These are phyloP conservation scores for Hirsutella thompsonii DNA, from an alignment of 2,329 filamentous ascomycete species.

Conservation along the genomic window DNA sequence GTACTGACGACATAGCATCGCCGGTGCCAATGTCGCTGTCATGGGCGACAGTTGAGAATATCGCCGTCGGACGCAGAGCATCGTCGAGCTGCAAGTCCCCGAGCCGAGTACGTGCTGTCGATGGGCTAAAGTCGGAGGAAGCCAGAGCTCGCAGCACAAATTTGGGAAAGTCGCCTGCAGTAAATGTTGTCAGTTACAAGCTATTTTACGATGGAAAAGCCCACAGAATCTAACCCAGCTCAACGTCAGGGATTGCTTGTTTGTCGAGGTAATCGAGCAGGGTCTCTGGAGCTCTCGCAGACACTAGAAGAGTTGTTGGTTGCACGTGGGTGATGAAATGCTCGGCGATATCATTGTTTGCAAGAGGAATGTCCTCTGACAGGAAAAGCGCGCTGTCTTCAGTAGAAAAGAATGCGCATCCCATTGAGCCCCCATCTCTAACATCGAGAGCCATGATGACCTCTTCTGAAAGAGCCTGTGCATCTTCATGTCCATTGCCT, in stretches of 20 bases:
- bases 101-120: slow-evolving; percentile 53
- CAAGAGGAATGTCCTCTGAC: slow-evolving; percentile 62
- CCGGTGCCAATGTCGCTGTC: neutral
- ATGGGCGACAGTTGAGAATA: slow-evolving; percentile 9
- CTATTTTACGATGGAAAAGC: too few relatives aligned
- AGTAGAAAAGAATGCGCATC: slow-evolving; percentile 73
- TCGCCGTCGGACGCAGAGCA: slow-evolving; percentile 5
- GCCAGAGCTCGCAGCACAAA: slow-evolving; percentile 51
- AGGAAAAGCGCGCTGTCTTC: slow-evolving; percentile 58
- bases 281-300: slow-evolving; percentile 29
- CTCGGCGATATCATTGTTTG: slow-evolving; percentile 56
- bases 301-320: slow-evolving; percentile 42
- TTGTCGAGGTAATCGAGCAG: slow-evolving; percentile 20
- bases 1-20: neutral
- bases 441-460: slow-evolving; percentile 72
- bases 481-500: neutral
- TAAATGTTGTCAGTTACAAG: neutral
- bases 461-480: slow-evolving; percentile 26
- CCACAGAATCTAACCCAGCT: neutral
- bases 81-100: slow-evolving; percentile 22
- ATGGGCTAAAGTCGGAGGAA: slow-evolving; percentile 59
- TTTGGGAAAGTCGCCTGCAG: slow-evolving; percentile 2
- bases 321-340: slow-evolving; percentile 41
- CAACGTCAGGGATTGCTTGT: slow-evolving; percentile 2
- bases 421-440: slow-evolving; percentile 55